A percentile compares a stretch with the other conserved stretches of the same genome.
These are phyloP conservation scores for Comarum palustre DNA, from an alignment of 306 rosid genomes.

Conservation along the genomic window DNA sequence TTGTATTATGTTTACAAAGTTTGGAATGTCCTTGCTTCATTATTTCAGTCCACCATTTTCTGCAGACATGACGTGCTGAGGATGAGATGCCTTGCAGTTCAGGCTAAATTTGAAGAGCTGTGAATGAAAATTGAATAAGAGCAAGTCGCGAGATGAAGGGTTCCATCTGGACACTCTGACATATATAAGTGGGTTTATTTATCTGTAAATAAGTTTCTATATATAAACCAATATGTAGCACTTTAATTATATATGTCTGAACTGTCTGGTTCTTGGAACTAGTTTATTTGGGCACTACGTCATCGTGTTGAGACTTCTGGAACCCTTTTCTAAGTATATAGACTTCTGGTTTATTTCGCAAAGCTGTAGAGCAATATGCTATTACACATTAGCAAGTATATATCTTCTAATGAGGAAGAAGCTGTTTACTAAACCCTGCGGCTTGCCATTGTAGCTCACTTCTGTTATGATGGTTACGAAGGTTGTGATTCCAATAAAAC, in stretches of 20 bases:
- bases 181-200: slow-evolving; percentile 14
- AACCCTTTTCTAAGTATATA: not conserved
- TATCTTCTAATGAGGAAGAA: not conserved
- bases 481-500: too few species aligned
- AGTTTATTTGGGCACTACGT: slow-evolving; percentile 21
- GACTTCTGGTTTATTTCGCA: too few species aligned
- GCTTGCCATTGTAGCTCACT: not conserved
- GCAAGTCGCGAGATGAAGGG: slow-evolving; percentile 21
- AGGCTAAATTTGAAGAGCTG: slow-evolving; percentile 19
- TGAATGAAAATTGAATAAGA: slow-evolving; percentile 31
- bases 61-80: slow-evolving; percentile 59
- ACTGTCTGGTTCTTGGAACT: slow-evolving; percentile 14
- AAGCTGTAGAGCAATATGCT: not conserved
- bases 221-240: slow-evolving; percentile 18
- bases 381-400: not conserved
- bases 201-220: slow-evolving; percentile 28
- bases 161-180: slow-evolving; percentile 26
- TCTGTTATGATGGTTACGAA: not conserved
- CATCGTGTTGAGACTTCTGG: slow-evolving; percentile 19
- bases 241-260: slow-evolving; percentile 22
- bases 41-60: slow-evolving; percentile 26
- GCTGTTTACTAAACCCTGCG: not conserved
- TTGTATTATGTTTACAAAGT: not conserved
- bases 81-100: slow-evolving; percentile 44
- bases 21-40: not conserved